Evolutionary conservation across 495 filamentous ascomycete genomes (phyloP), one percentile per base, ranked within the genome.

Genomic region (Annulohypoxylon bovei): DNA sequence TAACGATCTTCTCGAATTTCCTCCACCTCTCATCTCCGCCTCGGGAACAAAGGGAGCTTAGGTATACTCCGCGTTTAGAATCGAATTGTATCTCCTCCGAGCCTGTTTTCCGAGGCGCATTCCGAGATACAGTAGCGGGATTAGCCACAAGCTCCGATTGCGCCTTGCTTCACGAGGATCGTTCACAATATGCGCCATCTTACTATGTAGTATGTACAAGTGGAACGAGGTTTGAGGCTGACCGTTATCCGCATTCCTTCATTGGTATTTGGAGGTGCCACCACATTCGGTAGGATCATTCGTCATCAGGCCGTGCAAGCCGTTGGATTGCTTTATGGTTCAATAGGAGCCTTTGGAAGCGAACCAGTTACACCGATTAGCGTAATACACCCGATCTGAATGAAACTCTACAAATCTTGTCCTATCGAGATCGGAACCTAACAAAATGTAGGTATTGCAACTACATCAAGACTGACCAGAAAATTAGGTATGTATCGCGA

Each of bases 131-230:
- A 14, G 18, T 32, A n/a, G 12, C 11, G 16, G 16, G 40, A 62
- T 44, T 52, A 23, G 20, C 39, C 62, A 12, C 18, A 9, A 61
- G 40, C 58, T 68, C 66, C 66, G 66, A 62, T 62, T 50, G 0
- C 58, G 59, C 65, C 58, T 56, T 62, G 33, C 33, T 56, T 39
- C 33, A 9, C 32, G 32, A 12, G 18, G 20, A 33, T 30, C n/a
- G n/a, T 33, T 25, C 7, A 16, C 33, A 39, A 11, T 27, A 32
- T 18, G 20, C 18, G 23, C 28, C 33, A 14, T 52, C 49, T 52
- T 52, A 30, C 37, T 16, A 16, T 40, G 37, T 52, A 30, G 14
- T 16, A 16, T 40, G 37, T 40, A 40, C 14, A 52, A 32, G 49
- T 49, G 46, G 27, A 32, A 52, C 25, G 49, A 54, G 44, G n/a